Conservation (phyloP, 108 stramenopile genomes). For the Fragilariopsis cylindrus region DNA sequence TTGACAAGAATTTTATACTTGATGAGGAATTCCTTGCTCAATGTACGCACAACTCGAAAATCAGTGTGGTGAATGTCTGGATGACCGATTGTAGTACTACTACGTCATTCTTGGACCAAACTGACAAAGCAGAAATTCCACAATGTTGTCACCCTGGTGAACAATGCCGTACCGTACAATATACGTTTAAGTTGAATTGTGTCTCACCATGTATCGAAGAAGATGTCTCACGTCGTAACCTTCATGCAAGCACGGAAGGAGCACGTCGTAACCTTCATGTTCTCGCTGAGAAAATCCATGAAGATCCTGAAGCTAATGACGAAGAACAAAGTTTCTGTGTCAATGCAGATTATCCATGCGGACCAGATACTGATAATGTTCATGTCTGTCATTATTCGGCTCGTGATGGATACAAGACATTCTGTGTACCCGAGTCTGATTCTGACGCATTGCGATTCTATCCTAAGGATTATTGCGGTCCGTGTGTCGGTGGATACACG, state of each 20-base stretch:
- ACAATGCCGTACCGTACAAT: slow-evolving; percentile 11
- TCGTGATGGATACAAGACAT: slow-evolving; percentile 18
- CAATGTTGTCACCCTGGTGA: slow-evolving; percentile 21
- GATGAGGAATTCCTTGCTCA: slow-evolving; percentile 17
- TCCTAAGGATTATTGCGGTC: slow-evolving; percentile 28
- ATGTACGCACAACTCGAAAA: slow-evolving; percentile 16
- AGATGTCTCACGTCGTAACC: not conserved
- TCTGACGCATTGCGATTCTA: slow-evolving; percentile 20
- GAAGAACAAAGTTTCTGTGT: slow-evolving; percentile 5
- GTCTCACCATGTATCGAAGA: not conserved
- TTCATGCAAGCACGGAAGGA: not conserved
- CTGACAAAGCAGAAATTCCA: slow-evolving; percentile 5
- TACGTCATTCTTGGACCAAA: not conserved
- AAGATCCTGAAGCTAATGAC: not conserved
- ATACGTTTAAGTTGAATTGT: slow-evolving; percentile 21
- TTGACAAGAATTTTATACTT: not conserved
- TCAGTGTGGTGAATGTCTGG: slow-evolving; percentile 21
- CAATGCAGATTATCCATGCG: slow-evolving; percentile 25
- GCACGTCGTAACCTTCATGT: too few species aligned
- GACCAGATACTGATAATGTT: slow-evolving; percentile 5
- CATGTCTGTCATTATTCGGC: slow-evolving; percentile 26
- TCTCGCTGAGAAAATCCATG: not conserved
- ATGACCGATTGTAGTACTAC: not conserved
- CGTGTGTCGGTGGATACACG: slow-evolving; percentile 26
- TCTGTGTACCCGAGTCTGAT: slow-evolving; percentile 22